Evolutionary conservation across 2,329 filamentous ascomycete genomes (phyloP), one percentile per base, ranked within the genome.

Genomic region (Escovopsis sp.): DNA sequence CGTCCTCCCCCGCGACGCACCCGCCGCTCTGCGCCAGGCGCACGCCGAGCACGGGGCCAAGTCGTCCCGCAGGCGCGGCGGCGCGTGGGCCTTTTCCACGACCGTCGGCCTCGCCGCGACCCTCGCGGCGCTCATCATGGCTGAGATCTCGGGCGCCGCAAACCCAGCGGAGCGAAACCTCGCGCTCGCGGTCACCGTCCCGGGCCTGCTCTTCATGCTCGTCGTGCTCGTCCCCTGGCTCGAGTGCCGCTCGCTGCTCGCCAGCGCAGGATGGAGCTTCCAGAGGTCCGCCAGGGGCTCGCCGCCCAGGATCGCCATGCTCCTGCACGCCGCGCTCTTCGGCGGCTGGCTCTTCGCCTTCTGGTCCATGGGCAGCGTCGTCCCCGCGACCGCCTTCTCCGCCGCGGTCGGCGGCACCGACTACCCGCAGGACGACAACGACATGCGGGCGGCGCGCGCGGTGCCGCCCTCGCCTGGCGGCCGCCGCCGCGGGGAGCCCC

Each of bases 141-240:
- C 84, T 51, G 86, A 94, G 60, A 84, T 94, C 35, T 78, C 83
- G 24, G 84, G 85, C 53, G 70, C 81, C 5, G 70, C 85, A n/a
- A 72, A 80, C 48, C 70, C 77, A 7, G 66, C 67, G 29, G 84
- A 83, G 11, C 70, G 85, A 45, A 73, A 72, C 16, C 56, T 81
- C 25, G 84, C 81, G 16, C 66, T 93, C 49, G 70, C 75, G 43
- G 61, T 81, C 27, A 85, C 81, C 0, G 73, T 93, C 24, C 76
- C 79, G 7, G 73, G 76, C 15, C 65, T 94, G 35, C 63, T 93
- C 25, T 70, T 85, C 33, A 62, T 88, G 47, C 71, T 91, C 24
- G 72, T 93, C 25, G 65, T 84, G 12, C 65, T 85, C 7, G 84
- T 87, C 31, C 87, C 87, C 0, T 79, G 85, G 49, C 66, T 94